phyloP scores from a whole-genome alignment of 1,284 basidiomycete species.

The Fomitopsis betulina region DNA sequence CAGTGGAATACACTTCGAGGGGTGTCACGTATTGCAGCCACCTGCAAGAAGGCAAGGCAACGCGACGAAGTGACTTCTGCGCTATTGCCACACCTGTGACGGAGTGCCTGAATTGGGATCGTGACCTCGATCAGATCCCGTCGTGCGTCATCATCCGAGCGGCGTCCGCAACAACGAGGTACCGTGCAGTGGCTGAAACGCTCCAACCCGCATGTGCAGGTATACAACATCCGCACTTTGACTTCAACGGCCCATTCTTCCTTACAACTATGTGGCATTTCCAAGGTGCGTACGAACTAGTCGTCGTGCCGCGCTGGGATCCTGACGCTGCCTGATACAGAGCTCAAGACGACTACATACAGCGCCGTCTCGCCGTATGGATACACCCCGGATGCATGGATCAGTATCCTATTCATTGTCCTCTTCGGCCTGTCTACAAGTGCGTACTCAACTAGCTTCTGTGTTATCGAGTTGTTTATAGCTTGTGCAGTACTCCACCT shows the following conservation, averaged over 20 bases:
- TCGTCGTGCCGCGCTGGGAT: neutral
- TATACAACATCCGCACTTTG: neutral
- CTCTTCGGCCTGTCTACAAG: conserved; percentile 2
- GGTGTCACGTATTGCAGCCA: too few relatives aligned
- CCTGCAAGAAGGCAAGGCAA: too few relatives aligned
- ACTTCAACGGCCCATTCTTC: neutral
- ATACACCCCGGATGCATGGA: conserved; percentile 3
- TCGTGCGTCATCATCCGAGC: too few relatives aligned
- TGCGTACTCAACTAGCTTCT: neutral
- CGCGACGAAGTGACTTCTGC: too few relatives aligned
- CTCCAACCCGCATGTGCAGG: too few relatives aligned
- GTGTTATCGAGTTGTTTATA: neutral
- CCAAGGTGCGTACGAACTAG: neutral
- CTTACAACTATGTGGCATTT: neutral
- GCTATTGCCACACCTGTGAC: too few relatives aligned
- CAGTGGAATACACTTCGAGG: too few relatives aligned
- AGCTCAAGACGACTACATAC: neutral
- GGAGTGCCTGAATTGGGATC: too few relatives aligned
- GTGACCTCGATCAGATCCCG: too few relatives aligned
- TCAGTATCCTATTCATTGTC: conserved; percentile 4
- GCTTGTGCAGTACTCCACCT: conserved; percentile 29
- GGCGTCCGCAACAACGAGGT: too few relatives aligned
- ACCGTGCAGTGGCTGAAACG: too few relatives aligned
- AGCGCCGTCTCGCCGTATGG: conserved; percentile 2
- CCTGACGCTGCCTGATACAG: neutral